These are phyloP conservation scores for Bothriochloa decipiens DNA, from an alignment of 176 grass and related monocot genomes.

Conservation along the genomic window DNA sequence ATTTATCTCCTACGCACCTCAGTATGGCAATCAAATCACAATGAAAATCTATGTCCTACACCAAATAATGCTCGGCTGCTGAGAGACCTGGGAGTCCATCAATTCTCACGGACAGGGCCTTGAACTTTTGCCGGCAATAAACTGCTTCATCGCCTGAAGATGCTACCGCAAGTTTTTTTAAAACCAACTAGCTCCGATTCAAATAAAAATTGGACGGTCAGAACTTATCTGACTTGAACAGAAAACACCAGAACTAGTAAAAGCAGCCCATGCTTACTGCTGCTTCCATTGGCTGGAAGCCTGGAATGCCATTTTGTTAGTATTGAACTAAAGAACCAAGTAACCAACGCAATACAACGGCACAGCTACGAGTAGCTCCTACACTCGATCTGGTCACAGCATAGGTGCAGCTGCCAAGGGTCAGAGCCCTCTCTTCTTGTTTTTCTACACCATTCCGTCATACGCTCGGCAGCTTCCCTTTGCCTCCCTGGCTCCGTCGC, in stretches of 20 bases:
- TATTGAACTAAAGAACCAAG: constrained; percentile 12
- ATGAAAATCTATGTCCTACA: not conserved
- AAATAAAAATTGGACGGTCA: not conserved
- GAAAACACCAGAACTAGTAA: constrained; percentile 5
- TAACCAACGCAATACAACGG: constrained; percentile 22
- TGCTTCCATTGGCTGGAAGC: constrained; percentile 5
- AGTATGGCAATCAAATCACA: not conserved
- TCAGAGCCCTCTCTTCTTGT: not conserved
- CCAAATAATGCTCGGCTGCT: not conserved
- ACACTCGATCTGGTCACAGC: not conserved
- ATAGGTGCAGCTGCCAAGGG: not conserved
- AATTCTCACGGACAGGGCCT: not conserved
- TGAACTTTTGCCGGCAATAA: not conserved
- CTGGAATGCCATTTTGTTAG: constrained; percentile 22
- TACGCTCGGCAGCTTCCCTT: not conserved
- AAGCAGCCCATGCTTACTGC: not conserved
- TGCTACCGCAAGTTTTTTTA: not conserved
- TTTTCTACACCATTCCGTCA: constrained; percentile 23
- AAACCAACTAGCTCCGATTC: not conserved
- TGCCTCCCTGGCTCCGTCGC: not conserved
- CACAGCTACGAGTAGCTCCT: constrained; percentile 11
- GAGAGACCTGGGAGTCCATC: not conserved
- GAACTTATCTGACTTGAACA: not conserved
- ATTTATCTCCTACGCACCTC: not conserved
- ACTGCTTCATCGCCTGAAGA: not conserved